phyloP scores from a whole-genome alignment of 352 stramenopile genomes.

The Globisporangium canariense region DNA sequence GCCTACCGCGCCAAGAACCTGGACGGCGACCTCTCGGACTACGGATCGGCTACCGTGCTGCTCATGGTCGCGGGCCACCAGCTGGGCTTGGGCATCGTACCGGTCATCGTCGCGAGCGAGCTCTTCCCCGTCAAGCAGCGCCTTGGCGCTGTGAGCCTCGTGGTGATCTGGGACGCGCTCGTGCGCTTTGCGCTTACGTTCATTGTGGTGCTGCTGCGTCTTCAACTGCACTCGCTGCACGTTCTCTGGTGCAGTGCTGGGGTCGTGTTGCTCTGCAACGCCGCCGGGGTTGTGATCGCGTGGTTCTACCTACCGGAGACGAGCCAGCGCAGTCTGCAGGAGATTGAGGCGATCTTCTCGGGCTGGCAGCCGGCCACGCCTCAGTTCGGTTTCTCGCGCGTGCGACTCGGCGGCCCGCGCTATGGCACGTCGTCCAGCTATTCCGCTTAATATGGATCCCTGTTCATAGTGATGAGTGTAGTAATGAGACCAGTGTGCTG shows the following conservation, averaged over 20 bases:
- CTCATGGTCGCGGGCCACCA: conserved; percentile 64
- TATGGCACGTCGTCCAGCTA: conserved; percentile 20
- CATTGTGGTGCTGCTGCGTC: conserved; percentile 31
- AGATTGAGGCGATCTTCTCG: conserved; percentile 74
- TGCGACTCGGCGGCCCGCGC: conserved; percentile 34
- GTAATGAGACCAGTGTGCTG: background rate
- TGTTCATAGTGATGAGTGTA: background rate
- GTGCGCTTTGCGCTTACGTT: conserved; percentile 39
- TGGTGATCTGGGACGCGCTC: conserved; percentile 59
- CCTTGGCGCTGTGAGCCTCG: conserved; percentile 57
- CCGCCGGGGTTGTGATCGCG: conserved; percentile 39
- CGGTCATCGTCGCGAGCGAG: conserved; percentile 60
- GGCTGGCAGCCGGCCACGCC: conserved; percentile 75
- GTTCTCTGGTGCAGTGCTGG: conserved; percentile 35
- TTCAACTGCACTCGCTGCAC: conserved; percentile 26
- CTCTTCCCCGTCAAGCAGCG: conserved; percentile 69
- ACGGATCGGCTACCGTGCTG: conserved; percentile 54
- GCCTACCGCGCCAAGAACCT: conserved; percentile 29
- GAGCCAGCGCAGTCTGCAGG: conserved; percentile 67
- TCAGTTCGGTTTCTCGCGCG: conserved; percentile 41
- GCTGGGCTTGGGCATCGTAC: conserved; percentile 56
- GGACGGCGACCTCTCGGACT: conserved; percentile 42
- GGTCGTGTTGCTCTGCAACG: conserved; percentile 46
- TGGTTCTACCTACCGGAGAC: conserved; percentile 77
- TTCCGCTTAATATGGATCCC: background rate